These are phyloP conservation scores for Solanum hybrid DNA, from an alignment of 305 asterid species.

Conservation along the genomic window DNA sequence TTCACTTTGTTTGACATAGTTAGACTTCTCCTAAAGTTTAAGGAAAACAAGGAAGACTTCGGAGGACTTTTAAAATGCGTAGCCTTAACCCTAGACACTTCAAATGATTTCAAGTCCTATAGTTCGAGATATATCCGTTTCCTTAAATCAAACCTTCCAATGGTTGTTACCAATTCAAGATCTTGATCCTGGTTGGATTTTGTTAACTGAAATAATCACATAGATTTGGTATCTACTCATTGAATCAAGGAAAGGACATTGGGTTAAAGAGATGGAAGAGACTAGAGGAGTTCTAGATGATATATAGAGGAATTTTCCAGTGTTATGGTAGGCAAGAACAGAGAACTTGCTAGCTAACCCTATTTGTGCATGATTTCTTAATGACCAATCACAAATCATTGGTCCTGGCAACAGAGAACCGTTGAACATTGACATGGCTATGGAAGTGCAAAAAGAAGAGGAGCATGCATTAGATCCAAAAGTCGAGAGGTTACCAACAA, in stretches of 20 bases:
- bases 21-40: background rate
- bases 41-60: background rate
- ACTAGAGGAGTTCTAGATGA: background rate
- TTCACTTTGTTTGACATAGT: background rate
- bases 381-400: background rate
- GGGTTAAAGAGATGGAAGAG: background rate
- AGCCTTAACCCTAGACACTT: background rate
- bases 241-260: background rate
- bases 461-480: background rate
- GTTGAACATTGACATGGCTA: background rate
- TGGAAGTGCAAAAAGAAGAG: background rate
- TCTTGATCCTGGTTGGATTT: background rate
- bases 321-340: background rate
- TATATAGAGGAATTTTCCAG: background rate
- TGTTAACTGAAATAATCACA: background rate
- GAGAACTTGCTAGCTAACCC: background rate
- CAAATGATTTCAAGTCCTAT: background rate
- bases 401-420: background rate
- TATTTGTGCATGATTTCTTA: background rate
- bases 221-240: background rate
- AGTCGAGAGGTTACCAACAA: background rate
- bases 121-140: background rate
- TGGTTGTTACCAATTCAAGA: background rate
- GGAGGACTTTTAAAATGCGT: background rate
- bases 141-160: background rate